Conservation (phyloP, 1,284 basidiomycete species). For the Tilletiaria anomala region DNA sequence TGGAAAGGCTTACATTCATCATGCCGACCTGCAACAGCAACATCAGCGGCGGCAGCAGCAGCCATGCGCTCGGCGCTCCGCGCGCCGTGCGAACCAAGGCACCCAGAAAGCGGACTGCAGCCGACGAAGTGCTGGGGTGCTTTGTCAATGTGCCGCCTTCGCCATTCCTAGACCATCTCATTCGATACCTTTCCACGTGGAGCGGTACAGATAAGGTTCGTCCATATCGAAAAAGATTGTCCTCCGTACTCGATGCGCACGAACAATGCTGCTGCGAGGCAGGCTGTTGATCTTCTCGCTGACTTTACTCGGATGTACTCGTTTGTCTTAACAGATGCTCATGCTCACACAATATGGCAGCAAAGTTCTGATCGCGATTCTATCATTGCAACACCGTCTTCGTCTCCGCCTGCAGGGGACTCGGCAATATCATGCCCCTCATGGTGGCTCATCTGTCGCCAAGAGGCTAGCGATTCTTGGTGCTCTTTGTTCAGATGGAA, state of each 20-base stretch:
- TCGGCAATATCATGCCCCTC: conserved; percentile 11
- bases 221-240: too few species aligned
- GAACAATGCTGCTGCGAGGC: background rate
- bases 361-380: conserved; percentile 28
- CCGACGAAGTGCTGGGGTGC: conserved; percentile 24
- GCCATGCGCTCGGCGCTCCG: too few species aligned
- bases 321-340: conserved; percentile 7
- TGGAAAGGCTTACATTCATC: too few species aligned
- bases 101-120: too few species aligned
- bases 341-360: conserved; percentile 36
- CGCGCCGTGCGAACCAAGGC: too few species aligned
- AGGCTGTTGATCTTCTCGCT: background rate
- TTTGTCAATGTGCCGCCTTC: conserved; percentile 27
- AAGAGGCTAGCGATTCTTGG: conserved; percentile 16
- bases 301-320: background rate
- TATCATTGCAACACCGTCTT: conserved; percentile 25
- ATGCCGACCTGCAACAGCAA: too few species aligned
- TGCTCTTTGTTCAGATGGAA: conserved; percentile 25
- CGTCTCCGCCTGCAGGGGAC: conserved; percentile 18
- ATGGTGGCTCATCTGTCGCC: conserved; percentile 12
- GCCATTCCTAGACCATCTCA: conserved; percentile 24
- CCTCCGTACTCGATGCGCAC: background rate
- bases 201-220: conserved; percentile 36
- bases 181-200: conserved; percentile 37
- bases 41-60: too few species aligned